These are phyloP conservation scores for Apophysomyces trapeziformis DNA, from an alignment of 371 early-diverging fungal genomes.

Conservation along the genomic window DNA sequence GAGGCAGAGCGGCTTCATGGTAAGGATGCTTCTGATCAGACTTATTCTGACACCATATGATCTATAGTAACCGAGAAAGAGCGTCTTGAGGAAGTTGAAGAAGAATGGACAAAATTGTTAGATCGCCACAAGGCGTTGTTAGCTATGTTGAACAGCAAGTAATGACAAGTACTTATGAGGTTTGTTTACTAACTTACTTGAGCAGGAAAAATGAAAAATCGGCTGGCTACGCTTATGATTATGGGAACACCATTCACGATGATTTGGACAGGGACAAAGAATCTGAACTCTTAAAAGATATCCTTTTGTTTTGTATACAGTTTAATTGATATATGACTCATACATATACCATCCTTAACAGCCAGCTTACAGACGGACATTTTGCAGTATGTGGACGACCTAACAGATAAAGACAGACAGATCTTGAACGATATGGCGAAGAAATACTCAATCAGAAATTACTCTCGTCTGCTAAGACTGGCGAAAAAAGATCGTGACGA, in stretches of 20 bases:
- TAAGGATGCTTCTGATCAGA: conserved; percentile 15
- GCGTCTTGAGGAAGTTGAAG: conserved; percentile 51
- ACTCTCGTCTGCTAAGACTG: conserved; percentile 43
- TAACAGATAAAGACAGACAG: conserved; percentile 45
- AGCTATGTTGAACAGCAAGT: conserved; percentile 36
- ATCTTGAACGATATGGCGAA: conserved; percentile 48
- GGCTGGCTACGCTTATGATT: conserved; percentile 42
- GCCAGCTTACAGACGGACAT: conserved; percentile 44
- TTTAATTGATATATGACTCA: not conserved
- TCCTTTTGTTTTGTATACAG: conserved; percentile 30
- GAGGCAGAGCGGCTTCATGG: conserved; percentile 59
- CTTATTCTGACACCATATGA: not conserved
- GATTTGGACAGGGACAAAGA: conserved; percentile 32
- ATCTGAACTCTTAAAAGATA: conserved; percentile 44
- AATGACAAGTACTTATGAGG: conserved; percentile 15
- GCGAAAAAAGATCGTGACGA: conserved; percentile 53
- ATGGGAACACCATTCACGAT: conserved; percentile 31
- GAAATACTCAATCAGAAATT: conserved; percentile 50
- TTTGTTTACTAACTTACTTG: not conserved
- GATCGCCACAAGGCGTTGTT: conserved; percentile 58
- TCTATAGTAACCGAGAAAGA: conserved; percentile 43
- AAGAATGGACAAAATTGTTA: conserved; percentile 57
- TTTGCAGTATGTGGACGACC: conserved; percentile 50
- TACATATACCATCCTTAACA: conserved; percentile 22
- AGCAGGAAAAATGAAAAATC: conserved; percentile 18